Evolutionary conservation across 257 asterid genomes (phyloP).

Genomic region (Gentiana straminea): DNA sequence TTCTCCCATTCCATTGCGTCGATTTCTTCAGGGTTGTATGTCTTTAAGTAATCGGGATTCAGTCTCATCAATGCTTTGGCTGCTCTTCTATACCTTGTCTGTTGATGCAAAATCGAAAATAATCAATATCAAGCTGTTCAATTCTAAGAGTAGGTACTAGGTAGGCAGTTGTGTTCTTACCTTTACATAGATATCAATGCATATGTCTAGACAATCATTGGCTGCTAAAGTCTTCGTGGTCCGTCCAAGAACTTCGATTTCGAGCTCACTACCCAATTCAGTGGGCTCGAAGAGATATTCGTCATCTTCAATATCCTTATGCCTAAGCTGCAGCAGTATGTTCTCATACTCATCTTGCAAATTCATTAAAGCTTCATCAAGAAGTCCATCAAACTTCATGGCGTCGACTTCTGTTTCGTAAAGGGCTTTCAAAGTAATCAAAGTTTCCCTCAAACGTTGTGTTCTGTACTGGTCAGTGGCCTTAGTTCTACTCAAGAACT

Average conservation of each 20-base stretch:
- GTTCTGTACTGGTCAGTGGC: conserved; percentile 64
- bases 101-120: not conserved
- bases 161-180: conserved; percentile 14
- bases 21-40: conserved; percentile 61
- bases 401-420: conserved; percentile 64
- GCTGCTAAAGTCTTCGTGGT: conserved; percentile 50
- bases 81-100: conserved; percentile 77
- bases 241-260: conserved; percentile 42
- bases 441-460: conserved; percentile 44
- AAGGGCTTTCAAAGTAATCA: conserved; percentile 55
- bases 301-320: conserved; percentile 16
- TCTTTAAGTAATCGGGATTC: conserved; percentile 57
- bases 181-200: conserved; percentile 71
- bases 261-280: conserved; percentile 46
- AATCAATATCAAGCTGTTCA: not conserved
- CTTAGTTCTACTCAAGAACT: conserved; percentile 79
- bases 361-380: conserved; percentile 70
- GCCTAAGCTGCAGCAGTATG: conserved; percentile 42
- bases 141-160: no score
- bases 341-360: conserved; percentile 81
- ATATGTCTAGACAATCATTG: conserved; percentile 74
- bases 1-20: conserved; percentile 68
- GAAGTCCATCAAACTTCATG: conserved; percentile 62
- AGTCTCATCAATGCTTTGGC: conserved; percentile 77
- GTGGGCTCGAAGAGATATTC: conserved; percentile 13